phyloP scores from a whole-genome alignment of 2,329 filamentous ascomycete genomes.

The Colletotrichum godetiae region DNA sequence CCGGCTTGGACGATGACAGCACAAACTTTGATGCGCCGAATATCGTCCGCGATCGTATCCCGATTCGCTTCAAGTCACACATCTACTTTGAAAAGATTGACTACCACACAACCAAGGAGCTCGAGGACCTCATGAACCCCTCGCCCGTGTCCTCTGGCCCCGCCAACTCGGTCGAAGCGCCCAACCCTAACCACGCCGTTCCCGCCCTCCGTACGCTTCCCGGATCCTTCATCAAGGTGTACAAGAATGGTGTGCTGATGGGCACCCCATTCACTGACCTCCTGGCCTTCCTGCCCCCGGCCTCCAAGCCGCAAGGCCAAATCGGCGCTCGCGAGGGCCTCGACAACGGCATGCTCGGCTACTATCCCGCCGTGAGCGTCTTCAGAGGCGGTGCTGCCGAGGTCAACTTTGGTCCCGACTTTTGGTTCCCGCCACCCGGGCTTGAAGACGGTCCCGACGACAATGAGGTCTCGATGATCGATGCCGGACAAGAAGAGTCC shows the following conservation, averaged over 20 bases:
- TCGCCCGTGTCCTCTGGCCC: conserved; percentile 60
- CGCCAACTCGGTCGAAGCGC: conserved; percentile 64
- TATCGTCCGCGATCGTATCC: conserved; percentile 93
- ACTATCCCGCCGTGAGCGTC: conserved; percentile 92
- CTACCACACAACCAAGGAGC: conserved; percentile 86
- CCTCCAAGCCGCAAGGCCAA: conserved; percentile 78
- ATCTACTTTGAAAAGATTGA: conserved; percentile 95
- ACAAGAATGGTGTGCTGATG: conserved; percentile 90
- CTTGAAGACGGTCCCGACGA: conserved; percentile 53
- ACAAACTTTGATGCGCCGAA: conserved; percentile 73
- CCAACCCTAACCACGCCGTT: conserved; percentile 77
- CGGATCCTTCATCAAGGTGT: conserved; percentile 86
- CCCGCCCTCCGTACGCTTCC: conserved; percentile 88
- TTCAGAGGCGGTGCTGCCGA: conserved; percentile 93
- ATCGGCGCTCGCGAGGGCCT: conserved; percentile 85
- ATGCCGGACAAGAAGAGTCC: conserved; percentile 32
- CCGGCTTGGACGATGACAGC: conserved; percentile 66
- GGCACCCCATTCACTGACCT: conserved; percentile 91
- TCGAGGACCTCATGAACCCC: conserved; percentile 85
- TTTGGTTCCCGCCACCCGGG: conserved; percentile 85
- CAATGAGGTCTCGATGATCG: conserved; percentile 61
- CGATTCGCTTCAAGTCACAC: conserved; percentile 92
- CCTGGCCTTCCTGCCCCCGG: conserved; percentile 90
- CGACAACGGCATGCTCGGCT: conserved; percentile 95
- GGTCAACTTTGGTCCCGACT: conserved; percentile 93